These are phyloP conservation scores for Herpetomonas tarakana DNA, from an alignment of 208 protist genomes.

Conservation along the genomic window DNA sequence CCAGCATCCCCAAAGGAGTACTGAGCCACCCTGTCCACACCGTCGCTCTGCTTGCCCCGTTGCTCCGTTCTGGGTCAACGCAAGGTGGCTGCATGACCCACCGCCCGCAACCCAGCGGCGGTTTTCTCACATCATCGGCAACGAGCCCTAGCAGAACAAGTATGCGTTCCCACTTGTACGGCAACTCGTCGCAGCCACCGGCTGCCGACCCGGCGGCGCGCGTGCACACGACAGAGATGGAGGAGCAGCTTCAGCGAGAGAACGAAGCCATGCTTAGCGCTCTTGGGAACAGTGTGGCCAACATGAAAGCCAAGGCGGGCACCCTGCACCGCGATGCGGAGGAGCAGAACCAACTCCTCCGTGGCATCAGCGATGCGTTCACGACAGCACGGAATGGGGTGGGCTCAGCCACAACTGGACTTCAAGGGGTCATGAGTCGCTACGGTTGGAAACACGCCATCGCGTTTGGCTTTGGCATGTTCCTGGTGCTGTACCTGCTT, in stretches of 20 bases:
- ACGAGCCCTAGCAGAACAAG: too few relatives aligned
- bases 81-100: too few relatives aligned
- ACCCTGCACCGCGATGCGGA: conserved; percentile 54
- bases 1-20: too few relatives aligned
- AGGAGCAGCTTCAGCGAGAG: conserved; percentile 33
- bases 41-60: too few relatives aligned
- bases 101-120: too few relatives aligned
- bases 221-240: conserved; percentile 14
- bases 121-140: too few relatives aligned
- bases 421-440: conserved; percentile 50
- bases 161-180: conserved; percentile 79
- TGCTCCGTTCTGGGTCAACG: too few relatives aligned
- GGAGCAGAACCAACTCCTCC: conserved; percentile 73
- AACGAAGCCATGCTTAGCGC: conserved; percentile 78
- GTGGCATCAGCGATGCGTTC: conserved; percentile 39
- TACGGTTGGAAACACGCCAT: conserved; percentile 63
- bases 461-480: conserved; percentile 28
- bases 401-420: conserved; percentile 33
- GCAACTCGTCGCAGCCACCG: conserved; percentile 7
- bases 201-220: conserved; percentile 4
- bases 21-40: too few relatives aligned
- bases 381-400: conserved; percentile 53
- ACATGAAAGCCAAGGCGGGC: conserved; percentile 64
- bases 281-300: conserved; percentile 46
- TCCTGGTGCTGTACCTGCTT: conserved; percentile 35